Conservation (phyloP, 495 filamentous ascomycete genomes). For the Astrothelium subdiscretum region DNA sequence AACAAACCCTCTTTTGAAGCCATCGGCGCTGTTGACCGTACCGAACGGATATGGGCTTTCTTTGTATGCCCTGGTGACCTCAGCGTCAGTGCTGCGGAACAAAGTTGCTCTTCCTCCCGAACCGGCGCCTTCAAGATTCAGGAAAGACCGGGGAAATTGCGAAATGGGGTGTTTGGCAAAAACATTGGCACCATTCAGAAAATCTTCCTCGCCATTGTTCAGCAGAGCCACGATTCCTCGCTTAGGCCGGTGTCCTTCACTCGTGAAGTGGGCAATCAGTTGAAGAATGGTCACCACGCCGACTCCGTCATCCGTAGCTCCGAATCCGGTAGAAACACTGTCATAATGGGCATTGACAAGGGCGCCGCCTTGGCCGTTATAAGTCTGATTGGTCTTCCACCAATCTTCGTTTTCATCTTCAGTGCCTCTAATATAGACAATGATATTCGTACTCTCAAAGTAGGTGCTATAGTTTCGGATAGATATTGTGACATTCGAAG, state of each 20-base stretch:
- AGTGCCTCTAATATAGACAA: slow-evolving; percentile 78
- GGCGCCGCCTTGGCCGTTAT: slow-evolving; percentile 58
- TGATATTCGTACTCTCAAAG: slow-evolving; percentile 86
- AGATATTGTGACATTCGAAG: slow-evolving; percentile 62
- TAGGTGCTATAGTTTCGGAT: slow-evolving; percentile 46
- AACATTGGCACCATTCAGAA: slow-evolving; percentile 77
- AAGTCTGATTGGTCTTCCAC: slow-evolving; percentile 44
- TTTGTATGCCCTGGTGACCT: slow-evolving; percentile 72
- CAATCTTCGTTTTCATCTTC: slow-evolving; percentile 55
- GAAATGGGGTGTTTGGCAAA: slow-evolving; percentile 73
- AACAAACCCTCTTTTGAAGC: slow-evolving; percentile 66
- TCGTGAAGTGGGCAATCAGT: slow-evolving; percentile 78
- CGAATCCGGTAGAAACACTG: slow-evolving; percentile 80
- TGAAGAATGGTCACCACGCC: slow-evolving; percentile 79
- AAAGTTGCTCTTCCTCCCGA: slow-evolving; percentile 81
- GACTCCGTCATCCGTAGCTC: slow-evolving; percentile 89
- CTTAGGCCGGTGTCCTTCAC: slow-evolving; percentile 59
- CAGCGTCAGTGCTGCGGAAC: slow-evolving; percentile 76
- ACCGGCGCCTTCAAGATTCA: slow-evolving; percentile 92
- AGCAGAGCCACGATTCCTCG: slow-evolving; percentile 73
- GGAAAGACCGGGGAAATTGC: slow-evolving; percentile 65
- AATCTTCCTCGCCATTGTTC: slow-evolving; percentile 96
- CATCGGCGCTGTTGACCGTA: slow-evolving; percentile 67
- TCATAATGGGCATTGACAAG: slow-evolving; percentile 96
- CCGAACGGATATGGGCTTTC: slow-evolving; percentile 67